These are phyloP conservation scores for Cryphonectria carpinicola DNA, from an alignment of 2,329 filamentous ascomycete genomes.

Conservation along the genomic window DNA sequence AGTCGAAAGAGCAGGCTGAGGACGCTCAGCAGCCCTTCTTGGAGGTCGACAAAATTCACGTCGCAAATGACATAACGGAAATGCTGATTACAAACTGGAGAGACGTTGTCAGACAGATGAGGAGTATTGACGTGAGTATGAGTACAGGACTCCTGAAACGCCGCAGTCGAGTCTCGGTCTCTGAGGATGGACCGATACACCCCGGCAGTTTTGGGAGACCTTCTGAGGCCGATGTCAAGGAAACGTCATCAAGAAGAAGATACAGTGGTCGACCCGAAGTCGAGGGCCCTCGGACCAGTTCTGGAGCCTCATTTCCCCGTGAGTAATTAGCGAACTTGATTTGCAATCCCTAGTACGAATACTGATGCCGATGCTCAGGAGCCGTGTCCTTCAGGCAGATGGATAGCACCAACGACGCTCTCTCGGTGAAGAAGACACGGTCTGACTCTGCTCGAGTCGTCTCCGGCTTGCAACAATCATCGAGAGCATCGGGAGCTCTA, in stretches of 20 bases:
- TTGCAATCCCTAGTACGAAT: not conserved
- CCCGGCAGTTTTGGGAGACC: slow-evolving; percentile 18
- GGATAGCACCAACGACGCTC: slow-evolving; percentile 26
- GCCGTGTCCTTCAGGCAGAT: slow-evolving; percentile 27
- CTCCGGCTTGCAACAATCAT: slow-evolving; percentile 4
- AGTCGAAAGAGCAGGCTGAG: slow-evolving; percentile 33
- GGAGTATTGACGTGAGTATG: slow-evolving; percentile 42
- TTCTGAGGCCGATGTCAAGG: slow-evolving; percentile 5
- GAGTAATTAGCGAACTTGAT: not conserved
- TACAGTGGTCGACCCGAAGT: not conserved
- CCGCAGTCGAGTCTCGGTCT: slow-evolving; percentile 15
- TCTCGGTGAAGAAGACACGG: slow-evolving; percentile 28
- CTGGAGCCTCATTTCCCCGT: slow-evolving; percentile 3
- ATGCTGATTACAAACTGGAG: slow-evolving; percentile 71
- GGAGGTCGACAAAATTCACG: slow-evolving; percentile 58
- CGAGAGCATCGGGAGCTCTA: slow-evolving; percentile 4
- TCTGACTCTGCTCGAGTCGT: slow-evolving; percentile 11
- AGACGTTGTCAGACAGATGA: slow-evolving; percentile 65
- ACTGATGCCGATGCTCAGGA: slow-evolving; percentile 12
- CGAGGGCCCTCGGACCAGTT: not conserved
- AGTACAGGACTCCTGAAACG: slow-evolving; percentile 35
- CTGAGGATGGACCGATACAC: slow-evolving; percentile 27
- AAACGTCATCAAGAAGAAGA: not conserved
- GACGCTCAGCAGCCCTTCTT: slow-evolving; percentile 34
- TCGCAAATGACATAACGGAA: slow-evolving; percentile 63